Evolutionary conservation across 164 flowering plant genomes (phyloP), one percentile per base, ranked within the genome.

Genomic region (Piper betle): DNA sequence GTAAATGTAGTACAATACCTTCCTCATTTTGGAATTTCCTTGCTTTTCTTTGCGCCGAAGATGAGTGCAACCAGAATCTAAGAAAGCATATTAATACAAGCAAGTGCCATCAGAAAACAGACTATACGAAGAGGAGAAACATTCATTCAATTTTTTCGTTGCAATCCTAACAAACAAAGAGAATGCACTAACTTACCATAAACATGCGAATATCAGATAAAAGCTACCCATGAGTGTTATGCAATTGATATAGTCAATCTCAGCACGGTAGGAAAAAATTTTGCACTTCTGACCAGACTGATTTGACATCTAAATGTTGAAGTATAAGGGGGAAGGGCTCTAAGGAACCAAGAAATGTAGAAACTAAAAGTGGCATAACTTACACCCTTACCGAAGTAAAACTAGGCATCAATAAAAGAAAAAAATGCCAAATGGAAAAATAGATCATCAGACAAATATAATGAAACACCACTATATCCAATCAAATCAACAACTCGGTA

Each of bases 21-120:
- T 86, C 70, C 80, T 78, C 70, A 78, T 81, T 79, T 84, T 81
- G 50, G 64, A 33, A 20, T 48, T 70, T 70, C 71, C 72, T 63
- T 73, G 79, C 65, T 62, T 62, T 57, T 70, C 80, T 66, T 62
- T 65, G 53, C 62, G 62, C 60, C 72, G 11, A 57, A 15, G 59
- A 57, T 19, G 57, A 54, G 18, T 8, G 16, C 57, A 18, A 16
- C 16, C 57, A n/a, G 7, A 18, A 25, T 18, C 57, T 18, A 25
- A 25, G 2, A 54, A 57, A 10, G 38, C 6, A 9, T 37, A n/a
- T 19, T 4, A n/a, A 4, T 5, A 25, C 33, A 18, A 18, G 3
- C 59, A 46, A 46, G 6, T 10, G 3, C 3, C 10, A 46, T 46
- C 9, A 6, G 50, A 10, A 46, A 46, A 46, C 50, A 46, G 50